Evolutionary conservation across 1,139 yeast genomes (phyloP).

Genomic region (Yamadazyma diospyri): DNA sequence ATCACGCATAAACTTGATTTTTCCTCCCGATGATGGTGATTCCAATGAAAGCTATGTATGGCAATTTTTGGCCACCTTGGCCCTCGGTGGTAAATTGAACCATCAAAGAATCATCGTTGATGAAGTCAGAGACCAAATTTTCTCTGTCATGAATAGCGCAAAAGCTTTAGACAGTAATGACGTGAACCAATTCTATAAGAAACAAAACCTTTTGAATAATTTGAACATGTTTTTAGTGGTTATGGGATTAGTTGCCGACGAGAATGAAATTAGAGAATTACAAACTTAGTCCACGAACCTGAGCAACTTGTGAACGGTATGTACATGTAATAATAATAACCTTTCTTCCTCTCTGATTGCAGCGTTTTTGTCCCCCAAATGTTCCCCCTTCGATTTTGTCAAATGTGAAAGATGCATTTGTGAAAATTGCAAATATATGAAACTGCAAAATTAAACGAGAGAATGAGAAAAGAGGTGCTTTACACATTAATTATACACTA

Average conservation of each 20-base stretch:
- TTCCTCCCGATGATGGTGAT: constrained; percentile 67
- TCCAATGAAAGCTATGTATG: constrained; percentile 66
- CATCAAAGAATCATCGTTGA: constrained; percentile 95
- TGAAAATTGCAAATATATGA: no score
- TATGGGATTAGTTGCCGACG: constrained; percentile 92
- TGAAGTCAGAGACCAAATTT: constrained; percentile 90
- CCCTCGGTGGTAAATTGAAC: constrained; percentile 86
- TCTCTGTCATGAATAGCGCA: constrained; percentile 82
- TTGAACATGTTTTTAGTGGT: constrained; percentile 92
- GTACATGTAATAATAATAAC: not conserved
- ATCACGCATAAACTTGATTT: constrained; percentile 71
- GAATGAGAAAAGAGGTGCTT: no score
- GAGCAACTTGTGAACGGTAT: no score
- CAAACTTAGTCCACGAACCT: constrained; percentile 14
- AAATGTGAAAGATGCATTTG: no score
- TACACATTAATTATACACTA: not conserved
- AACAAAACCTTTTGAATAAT: constrained; percentile 69
- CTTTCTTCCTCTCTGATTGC: not conserved
- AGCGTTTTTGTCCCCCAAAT: no score
- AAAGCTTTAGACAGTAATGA: constrained; percentile 60
- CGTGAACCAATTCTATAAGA: constrained; percentile 51
- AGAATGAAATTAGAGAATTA: constrained; percentile 54
- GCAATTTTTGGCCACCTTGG: constrained; percentile 95
- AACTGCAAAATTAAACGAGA: no score
- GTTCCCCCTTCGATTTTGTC: no score